Base-by-base conservation (phyloP, 768 basidiomycete species). In the Lyophyllum semitale region DNA sequence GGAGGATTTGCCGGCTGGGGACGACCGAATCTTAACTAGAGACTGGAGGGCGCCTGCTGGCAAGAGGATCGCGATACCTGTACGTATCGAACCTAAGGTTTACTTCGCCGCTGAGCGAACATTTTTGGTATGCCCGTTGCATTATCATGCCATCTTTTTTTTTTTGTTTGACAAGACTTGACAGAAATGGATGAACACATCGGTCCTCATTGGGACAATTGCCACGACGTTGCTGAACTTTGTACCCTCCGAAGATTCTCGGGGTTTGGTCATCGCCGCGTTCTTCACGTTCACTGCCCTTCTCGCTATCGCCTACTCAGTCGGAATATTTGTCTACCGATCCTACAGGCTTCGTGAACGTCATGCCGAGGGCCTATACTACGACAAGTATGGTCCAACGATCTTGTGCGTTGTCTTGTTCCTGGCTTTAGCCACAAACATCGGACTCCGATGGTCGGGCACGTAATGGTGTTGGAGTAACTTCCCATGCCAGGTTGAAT, bases 51-150 rank as follows among this genome's bases (percentile, higher is more conserved):
- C 95, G 1, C 90, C 92, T 0, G 73, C 79, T 38, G 95, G 95
- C 11, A 98, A 98, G 77, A 80, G 82, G 60, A 95, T 99, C 54
- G 84, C 94, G 0, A 85, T 98, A 2, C 95, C 96, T 23, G 89
- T 99, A n/a, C 84, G 97, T 51, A 84, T 99, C 44, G 97, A 99
- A 70, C 97, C 97, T 26, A 99, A 99, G 74, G 95, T 97, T 3
- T 96, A 95, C 67, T 99, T 98, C 68, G 97, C 97, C 6, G 87
- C 89, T 33, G 95, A 98, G 71, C 81, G 96, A 57, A 98, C 95
- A 13, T 96, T 95, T 80, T 69, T 95, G 73, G 94, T 92, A 69
- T 72, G 93, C 78, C 23, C 54, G 53, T 13, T 37, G 33, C 35
- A 4, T 33, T 33, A 25, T 37, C 22, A n/a, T 4, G 32, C 29